Percentiles rank a stretch among this genome's conserved stretches.
These are phyloP conservation scores for Petunia secreta DNA, from an alignment of 257 asterid genomes.

Conservation along the genomic window DNA sequence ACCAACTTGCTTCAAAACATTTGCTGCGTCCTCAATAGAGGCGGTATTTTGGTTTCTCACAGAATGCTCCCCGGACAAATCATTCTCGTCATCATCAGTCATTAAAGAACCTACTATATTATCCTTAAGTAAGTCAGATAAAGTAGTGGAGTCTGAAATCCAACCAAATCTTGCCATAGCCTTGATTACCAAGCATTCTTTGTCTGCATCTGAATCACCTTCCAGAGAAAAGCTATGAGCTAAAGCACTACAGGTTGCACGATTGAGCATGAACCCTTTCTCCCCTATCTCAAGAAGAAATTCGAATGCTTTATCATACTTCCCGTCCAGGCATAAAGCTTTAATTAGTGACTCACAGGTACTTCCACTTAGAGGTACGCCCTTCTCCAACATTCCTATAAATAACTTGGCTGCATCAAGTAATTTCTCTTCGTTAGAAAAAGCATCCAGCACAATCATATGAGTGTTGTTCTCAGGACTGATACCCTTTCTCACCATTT, in stretches of 20 bases:
- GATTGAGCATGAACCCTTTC: constrained; percentile 17
- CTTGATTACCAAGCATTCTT: not conserved
- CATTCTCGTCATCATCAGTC: not conserved
- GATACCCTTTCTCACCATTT: constrained; percentile 18
- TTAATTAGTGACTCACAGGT: constrained; percentile 23
- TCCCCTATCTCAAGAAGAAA: constrained; percentile 26
- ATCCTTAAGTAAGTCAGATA: not conserved
- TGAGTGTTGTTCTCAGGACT: not conserved
- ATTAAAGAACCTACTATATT: not conserved
- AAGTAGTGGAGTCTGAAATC: constrained; percentile 23
- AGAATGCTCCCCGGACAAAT: not conserved
- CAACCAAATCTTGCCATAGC: constrained; percentile 28
- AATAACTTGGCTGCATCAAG: constrained; percentile 5
- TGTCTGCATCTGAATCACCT: constrained; percentile 5
- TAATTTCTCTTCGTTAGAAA: constrained; percentile 31
- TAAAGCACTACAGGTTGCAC: not conserved
- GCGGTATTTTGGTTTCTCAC: not conserved
- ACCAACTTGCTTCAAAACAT: constrained; percentile 6
- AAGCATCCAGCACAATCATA: constrained; percentile 23
- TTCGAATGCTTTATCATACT: not conserved
- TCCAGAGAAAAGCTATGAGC: constrained; percentile 15
- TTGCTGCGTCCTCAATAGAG: not conserved
- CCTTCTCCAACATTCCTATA: not conserved
- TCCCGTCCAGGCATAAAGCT: not conserved
- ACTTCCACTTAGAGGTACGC: not conserved